Conservation (phyloP, 1,284 basidiomycete genomes). For the Ceratobasidium sp. region DNA sequence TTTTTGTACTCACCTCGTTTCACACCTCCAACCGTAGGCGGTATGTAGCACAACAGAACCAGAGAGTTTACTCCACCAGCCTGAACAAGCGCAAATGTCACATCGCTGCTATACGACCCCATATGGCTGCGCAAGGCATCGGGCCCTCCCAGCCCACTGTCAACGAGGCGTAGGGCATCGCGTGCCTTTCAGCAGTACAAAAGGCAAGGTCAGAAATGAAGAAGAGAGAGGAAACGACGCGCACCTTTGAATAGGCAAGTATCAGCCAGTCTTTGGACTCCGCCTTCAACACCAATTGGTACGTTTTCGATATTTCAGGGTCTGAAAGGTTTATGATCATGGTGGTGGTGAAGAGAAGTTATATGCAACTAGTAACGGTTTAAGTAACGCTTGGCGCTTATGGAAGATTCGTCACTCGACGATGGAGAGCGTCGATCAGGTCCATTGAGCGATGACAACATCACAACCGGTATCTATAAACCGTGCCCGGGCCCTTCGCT, state of each 20-base stretch:
- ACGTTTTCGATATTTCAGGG: slow-evolving; percentile 13
- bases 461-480: slow-evolving; percentile 2
- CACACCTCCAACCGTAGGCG: slow-evolving; percentile 21
- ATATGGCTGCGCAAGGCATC: slow-evolving; percentile 2
- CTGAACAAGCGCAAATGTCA: slow-evolving; percentile 7
- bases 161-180: slow-evolving; percentile 33
- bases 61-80: not conserved
- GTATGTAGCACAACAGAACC: slow-evolving; percentile 13
- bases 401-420: not conserved
- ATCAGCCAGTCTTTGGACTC: slow-evolving; percentile 30
- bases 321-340: slow-evolving; percentile 34
- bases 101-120: not conserved
- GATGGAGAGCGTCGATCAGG: slow-evolving; percentile 23
- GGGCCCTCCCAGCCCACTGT: slow-evolving; percentile 31
- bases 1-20: slow-evolving; percentile 20
- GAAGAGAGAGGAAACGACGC: not conserved
- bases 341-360: slow-evolving; percentile 10
- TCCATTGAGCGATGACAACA: slow-evolving; percentile 18
- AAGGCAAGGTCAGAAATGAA: not conserved
- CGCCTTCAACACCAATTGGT: not conserved
- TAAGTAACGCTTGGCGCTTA: not conserved
- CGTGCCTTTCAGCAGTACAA: slow-evolving; percentile 18
- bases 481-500: too few relatives aligned
- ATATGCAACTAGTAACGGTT: slow-evolving; percentile 17
- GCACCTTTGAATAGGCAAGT: slow-evolving; percentile 24